Base-by-base conservation (phyloP, 495 filamentous ascomycete genomes). In the Aspergillus taichungensis region DNA sequence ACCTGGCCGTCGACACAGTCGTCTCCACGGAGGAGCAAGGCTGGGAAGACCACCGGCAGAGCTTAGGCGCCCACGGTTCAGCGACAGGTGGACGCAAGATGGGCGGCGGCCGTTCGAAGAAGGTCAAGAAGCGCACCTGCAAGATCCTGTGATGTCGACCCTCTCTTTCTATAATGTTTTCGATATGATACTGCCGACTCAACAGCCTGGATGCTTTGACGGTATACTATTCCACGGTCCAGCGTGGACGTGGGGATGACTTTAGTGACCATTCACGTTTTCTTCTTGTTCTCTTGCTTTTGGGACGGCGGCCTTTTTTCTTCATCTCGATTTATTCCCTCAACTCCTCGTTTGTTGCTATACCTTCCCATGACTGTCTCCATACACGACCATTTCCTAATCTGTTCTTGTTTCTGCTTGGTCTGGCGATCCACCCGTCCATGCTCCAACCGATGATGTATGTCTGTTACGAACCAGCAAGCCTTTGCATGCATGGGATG, bases 1-100 rank as follows among this genome's bases (percentile, higher is more conserved):
- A 88, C 53, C 69, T 77, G 34, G 92, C 92, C 10, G 88, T 98
- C 56, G 82, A 87, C 52, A 88, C 83, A 38, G 88, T 89, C 10
- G 85, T 97, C 18, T 55, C 58, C 6, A 53, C 61, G n/a, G 64
- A 75, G 40, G 63, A 73, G 42, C 55, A 70, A 50, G 59, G 55
- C 38, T 71, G 53, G 57, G 55, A 41, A 24, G 18, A 24, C 43
- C 48, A 42, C 40, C 54, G 32, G 36, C 59, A 38, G 47, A 55
- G 42, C 40, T 36, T 11, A 37, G 35, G 55, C 34, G 46, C 35
- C 43, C 50, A 45, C 30, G 49, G 55, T 40, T 62, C 60, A 45
- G 74, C 56, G 14, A 54, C 57, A 29, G 51, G 46, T 9, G 52
- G 54, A 11, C 18, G 18, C 18, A 24, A 24, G 18, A 24, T 24